Evolutionary conservation across 2,329 filamentous ascomycete genomes (phyloP).

Genomic region (Lasiodiplodia hormozganensis): DNA sequence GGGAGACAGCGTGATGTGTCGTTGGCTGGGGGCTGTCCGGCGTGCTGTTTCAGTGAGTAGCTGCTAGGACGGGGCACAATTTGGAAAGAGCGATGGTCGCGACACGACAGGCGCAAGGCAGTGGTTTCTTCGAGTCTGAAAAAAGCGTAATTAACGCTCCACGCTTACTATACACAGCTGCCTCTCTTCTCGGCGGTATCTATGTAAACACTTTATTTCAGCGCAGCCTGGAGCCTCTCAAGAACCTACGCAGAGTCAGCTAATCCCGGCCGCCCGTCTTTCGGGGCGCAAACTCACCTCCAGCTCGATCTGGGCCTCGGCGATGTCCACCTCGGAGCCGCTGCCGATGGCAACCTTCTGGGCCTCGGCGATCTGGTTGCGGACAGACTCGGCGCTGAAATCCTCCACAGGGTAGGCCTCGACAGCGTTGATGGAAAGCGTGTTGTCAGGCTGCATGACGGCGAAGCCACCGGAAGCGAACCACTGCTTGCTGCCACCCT

Average conservation of each 20-base stretch:
- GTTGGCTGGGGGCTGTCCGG: not conserved
- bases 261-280: slow-evolving; percentile 42
- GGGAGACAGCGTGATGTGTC: slow-evolving; percentile 1
- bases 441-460: slow-evolving; percentile 92
- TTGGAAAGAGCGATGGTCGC: slow-evolving; percentile 14
- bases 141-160: slow-evolving; percentile 34
- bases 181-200: slow-evolving; percentile 43
- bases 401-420: slow-evolving; percentile 95
- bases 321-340: slow-evolving; percentile 96
- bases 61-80: not conserved
- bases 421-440: slow-evolving; percentile 96
- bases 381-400: slow-evolving; percentile 91
- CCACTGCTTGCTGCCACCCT: slow-evolving; percentile 85
- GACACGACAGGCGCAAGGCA: slow-evolving; percentile 11
- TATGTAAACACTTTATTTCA: slow-evolving; percentile 71
- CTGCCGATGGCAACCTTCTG: slow-evolving; percentile 91
- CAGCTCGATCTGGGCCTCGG: slow-evolving; percentile 98
- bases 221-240: slow-evolving; percentile 79
- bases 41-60: not conserved
- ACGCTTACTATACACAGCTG: slow-evolving; percentile 47
- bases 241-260: slow-evolving; percentile 68
- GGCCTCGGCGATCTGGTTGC: slow-evolving; percentile 88
- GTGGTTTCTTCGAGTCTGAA: slow-evolving; percentile 20
- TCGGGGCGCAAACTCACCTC: slow-evolving; percentile 69
- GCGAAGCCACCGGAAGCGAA: slow-evolving; percentile 99